Conservation (phyloP, 1,284 basidiomycete genomes). For the Hortiboletus rubellus region DNA sequence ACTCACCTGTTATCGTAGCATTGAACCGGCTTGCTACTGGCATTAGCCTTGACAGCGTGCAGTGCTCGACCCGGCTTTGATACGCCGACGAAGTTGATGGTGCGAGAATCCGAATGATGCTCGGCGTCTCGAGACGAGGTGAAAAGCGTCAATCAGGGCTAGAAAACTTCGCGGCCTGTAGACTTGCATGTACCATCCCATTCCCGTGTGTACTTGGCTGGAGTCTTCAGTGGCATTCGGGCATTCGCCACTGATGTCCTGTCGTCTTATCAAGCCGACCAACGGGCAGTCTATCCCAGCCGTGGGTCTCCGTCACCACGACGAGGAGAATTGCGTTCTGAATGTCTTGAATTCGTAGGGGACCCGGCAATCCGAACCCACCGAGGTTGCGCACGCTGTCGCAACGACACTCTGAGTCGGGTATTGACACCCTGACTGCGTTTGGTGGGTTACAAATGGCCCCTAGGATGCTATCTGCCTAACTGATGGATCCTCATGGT, state of each 20-base stretch:
- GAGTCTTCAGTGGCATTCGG: background rate
- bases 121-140: no score
- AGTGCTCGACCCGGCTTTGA: no score
- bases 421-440: slow-evolving; percentile 81
- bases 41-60: no score
- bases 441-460: slow-evolving; percentile 48
- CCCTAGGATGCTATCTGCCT: slow-evolving; percentile 29
- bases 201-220: no score
- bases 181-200: no score
- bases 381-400: slow-evolving; percentile 70
- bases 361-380: slow-evolving; percentile 74
- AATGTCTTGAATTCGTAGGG: slow-evolving; percentile 41
- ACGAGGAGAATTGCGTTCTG: background rate
- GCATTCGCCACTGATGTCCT: background rate
- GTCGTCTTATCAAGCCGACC: slow-evolving; percentile 65
- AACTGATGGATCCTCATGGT: slow-evolving; percentile 3
- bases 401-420: slow-evolving; percentile 73
- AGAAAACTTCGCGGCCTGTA: no score
- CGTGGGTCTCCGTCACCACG: slow-evolving; percentile 64
- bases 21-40: no score
- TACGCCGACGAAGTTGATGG: no score
- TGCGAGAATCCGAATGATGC: no score
- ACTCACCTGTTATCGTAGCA: no score
- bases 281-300: slow-evolving; percentile 66
- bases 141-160: no score